Conservation (phyloP, 1,284 basidiomycete genomes). For the Macrocybe sp. region DNA sequence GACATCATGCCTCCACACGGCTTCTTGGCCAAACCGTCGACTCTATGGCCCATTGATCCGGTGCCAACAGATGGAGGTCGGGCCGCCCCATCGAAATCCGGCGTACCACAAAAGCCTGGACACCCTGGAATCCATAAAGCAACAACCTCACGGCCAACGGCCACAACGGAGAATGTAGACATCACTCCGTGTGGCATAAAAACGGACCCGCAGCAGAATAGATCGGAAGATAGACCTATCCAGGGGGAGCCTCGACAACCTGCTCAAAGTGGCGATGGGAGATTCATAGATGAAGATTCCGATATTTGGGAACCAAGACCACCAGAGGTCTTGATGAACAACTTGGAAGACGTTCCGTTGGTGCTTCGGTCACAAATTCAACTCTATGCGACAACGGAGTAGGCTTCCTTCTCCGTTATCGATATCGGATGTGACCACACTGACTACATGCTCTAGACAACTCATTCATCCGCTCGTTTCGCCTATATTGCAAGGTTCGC, state of each 20-base stretch:
- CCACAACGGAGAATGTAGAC: conserved; percentile 15
- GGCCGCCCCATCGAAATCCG: conserved; percentile 31
- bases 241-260: not conserved
- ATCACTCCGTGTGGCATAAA: not conserved
- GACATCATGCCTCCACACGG: conserved; percentile 62
- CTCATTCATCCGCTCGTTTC: conserved; percentile 79
- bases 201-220: not conserved
- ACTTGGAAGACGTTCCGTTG: conserved; percentile 39
- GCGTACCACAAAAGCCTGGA: conserved; percentile 45
- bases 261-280: not conserved
- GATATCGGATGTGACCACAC: not conserved
- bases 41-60: conserved; percentile 49
- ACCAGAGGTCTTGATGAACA: conserved; percentile 54
- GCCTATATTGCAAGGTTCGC: conserved; percentile 69
- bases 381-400: conserved; percentile 78
- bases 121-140: conserved; percentile 46
- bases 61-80: conserved; percentile 32
- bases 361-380: conserved; percentile 71
- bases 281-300: conserved; percentile 23
- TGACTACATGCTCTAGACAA: conserved; percentile 41
- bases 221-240: not conserved
- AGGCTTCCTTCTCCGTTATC: conserved; percentile 13
- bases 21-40: conserved; percentile 55
- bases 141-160: conserved; percentile 22
- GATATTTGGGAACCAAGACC: conserved; percentile 51